Percentiles rank a stretch among this genome's conserved stretches.
Conservation (phyloP, 257 asterid species). For the Solanum rostratum region DNA sequence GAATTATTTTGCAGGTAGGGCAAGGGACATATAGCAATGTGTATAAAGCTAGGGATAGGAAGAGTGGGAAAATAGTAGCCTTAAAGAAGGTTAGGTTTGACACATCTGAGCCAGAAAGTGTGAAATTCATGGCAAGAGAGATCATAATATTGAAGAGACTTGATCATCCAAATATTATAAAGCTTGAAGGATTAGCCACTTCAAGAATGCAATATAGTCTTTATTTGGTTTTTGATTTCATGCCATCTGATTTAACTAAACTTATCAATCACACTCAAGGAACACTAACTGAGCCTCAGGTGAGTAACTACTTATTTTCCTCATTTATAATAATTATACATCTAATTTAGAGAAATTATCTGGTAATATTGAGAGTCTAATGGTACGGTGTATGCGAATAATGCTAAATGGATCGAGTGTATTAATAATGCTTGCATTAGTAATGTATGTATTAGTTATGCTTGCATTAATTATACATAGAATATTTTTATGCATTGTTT, state of each 20-base stretch:
- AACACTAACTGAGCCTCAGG: slow-evolving; percentile 69
- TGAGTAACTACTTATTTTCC: background rate
- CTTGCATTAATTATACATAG: too few species aligned
- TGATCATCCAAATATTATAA: slow-evolving; percentile 74
- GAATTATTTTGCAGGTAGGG: slow-evolving; percentile 45
- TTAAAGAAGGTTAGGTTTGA: slow-evolving; percentile 72
- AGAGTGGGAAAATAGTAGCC: slow-evolving; percentile 54
- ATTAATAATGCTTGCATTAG: too few species aligned
- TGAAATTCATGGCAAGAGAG: slow-evolving; percentile 81
- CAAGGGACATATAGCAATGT: slow-evolving; percentile 91
- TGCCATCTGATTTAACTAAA: slow-evolving; percentile 55
- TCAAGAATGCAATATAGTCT: slow-evolving; percentile 91
- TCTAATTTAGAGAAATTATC: background rate
- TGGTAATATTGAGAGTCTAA: background rate
- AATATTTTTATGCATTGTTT: too few species aligned
- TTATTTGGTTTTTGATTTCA: slow-evolving; percentile 62
- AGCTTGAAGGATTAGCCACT: slow-evolving; percentile 74
- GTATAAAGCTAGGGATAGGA: slow-evolving; percentile 59
- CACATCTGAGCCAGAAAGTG: slow-evolving; percentile 69
- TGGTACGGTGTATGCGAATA: too few species aligned
- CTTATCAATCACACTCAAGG: slow-evolving; percentile 36
- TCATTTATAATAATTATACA: background rate
- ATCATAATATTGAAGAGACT: slow-evolving; percentile 50
- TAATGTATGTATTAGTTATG: too few species aligned
- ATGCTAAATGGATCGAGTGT: too few species aligned